Conservation (phyloP, 2,329 filamentous ascomycete genomes). For the Chrysosporium keratinophilum region DNA sequence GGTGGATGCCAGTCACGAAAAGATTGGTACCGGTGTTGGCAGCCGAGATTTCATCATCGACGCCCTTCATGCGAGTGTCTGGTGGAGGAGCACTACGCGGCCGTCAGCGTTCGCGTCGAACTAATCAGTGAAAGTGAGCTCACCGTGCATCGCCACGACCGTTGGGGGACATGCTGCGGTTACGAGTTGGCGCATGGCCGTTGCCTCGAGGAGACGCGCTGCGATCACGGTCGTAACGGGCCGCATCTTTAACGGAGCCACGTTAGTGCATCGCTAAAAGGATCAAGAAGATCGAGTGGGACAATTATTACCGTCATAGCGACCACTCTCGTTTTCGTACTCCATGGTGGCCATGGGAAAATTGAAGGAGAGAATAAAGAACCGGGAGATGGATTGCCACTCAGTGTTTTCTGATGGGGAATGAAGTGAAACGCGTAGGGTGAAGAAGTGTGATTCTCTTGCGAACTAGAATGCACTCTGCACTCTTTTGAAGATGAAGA, state of each 20-base stretch:
- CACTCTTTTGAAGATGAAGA: no score
- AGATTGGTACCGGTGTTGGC: slow-evolving; percentile 94
- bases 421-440: neutral
- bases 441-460: neutral
- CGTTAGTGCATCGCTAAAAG: slow-evolving; percentile 10
- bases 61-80: slow-evolving; percentile 35
- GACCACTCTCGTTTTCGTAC: slow-evolving; percentile 56
- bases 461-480: no score
- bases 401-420: neutral
- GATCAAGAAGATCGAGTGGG: slow-evolving; percentile 12
- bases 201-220: slow-evolving; percentile 56
- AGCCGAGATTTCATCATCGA: slow-evolving; percentile 61
- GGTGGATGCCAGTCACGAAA: slow-evolving; percentile 96
- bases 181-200: slow-evolving; percentile 40
- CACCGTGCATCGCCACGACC: slow-evolving; percentile 47
- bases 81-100: neutral
- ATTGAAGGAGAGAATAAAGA: neutral
- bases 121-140: slow-evolving; percentile 14
- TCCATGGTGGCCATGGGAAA: slow-evolving; percentile 42
- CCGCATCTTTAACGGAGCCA: slow-evolving; percentile 40
- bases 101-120: slow-evolving; percentile 1
- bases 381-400: slow-evolving; percentile 4
- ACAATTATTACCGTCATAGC: slow-evolving; percentile 51
- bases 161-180: slow-evolving; percentile 55
- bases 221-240: slow-evolving; percentile 56